Evolutionary conservation across 108 stramenopile species (phyloP).

Genomic region (Fragilariopsis cylindrus): DNA sequence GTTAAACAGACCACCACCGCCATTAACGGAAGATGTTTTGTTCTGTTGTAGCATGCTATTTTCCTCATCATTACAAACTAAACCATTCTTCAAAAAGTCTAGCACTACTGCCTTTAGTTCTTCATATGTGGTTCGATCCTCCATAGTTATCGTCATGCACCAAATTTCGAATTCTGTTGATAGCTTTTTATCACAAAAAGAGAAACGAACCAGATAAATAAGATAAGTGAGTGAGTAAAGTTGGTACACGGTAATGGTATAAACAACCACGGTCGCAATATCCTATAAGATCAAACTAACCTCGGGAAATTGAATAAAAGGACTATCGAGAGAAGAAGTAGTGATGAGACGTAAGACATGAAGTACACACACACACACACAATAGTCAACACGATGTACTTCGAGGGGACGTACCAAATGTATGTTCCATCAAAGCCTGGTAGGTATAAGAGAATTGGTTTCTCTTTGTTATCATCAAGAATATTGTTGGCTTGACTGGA

Average conservation of each 20-base stretch:
- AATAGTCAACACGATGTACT: neutral
- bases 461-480: constrained; percentile 31
- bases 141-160: constrained; percentile 62
- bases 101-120: constrained; percentile 61
- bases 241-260: no score
- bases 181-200: no score
- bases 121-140: constrained; percentile 79
- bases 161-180: constrained; percentile 76
- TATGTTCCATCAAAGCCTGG: constrained; percentile 90
- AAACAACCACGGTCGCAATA: no score
- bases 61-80: constrained; percentile 1
- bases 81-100: constrained; percentile 32
- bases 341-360: no score
- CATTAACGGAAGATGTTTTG: neutral
- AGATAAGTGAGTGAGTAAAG: no score
- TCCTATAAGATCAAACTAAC: constrained; percentile 21
- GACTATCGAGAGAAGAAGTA: constrained; percentile 2
- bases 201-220: no score
- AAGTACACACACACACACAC: no score
- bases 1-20: constrained; percentile 7
- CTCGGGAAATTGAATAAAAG: constrained; percentile 85
- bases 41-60: neutral
- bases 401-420: constrained; percentile 19
- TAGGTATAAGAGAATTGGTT: constrained; percentile 80
- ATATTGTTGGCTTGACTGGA: neutral